These are phyloP conservation scores for Aphanomyces cochlioides DNA, from an alignment of 352 stramenopile species.

Conservation along the genomic window DNA sequence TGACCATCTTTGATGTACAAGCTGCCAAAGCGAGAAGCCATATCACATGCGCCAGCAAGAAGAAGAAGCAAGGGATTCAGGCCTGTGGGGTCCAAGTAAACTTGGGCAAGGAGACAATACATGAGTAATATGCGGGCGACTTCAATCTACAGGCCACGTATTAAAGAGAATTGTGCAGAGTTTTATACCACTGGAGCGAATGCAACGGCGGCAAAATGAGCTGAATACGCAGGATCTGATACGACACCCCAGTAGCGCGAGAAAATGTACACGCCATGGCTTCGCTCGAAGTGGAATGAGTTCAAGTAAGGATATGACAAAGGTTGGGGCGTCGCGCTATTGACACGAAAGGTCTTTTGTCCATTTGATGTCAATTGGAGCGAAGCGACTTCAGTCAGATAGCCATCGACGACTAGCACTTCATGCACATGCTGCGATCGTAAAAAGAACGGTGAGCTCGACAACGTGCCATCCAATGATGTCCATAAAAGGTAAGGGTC, in stretches of 20 bases:
- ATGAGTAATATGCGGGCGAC: slow-evolving; percentile 17
- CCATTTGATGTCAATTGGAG: slow-evolving; percentile 55
- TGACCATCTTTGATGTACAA: slow-evolving; percentile 74
- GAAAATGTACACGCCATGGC: slow-evolving; percentile 69
- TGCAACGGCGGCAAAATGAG: slow-evolving; percentile 59
- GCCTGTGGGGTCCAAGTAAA: neutral
- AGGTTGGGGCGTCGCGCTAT: slow-evolving; percentile 42
- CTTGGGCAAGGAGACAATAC: slow-evolving; percentile 13
- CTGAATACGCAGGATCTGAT: slow-evolving; percentile 65
- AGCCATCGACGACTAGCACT: slow-evolving; percentile 65
- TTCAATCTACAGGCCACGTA: slow-evolving; percentile 22
- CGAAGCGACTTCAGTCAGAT: slow-evolving; percentile 79
- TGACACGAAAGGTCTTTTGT: slow-evolving; percentile 70
- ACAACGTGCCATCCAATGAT: slow-evolving; percentile 49
- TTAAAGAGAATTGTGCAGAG: neutral
- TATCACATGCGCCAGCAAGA: slow-evolving; percentile 42
- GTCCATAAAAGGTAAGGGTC: slow-evolving; percentile 83
- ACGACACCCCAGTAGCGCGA: slow-evolving; percentile 79
- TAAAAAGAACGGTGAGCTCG: slow-evolving; percentile 57
- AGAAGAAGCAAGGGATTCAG: slow-evolving; percentile 12
- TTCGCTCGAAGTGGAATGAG: slow-evolving; percentile 35
- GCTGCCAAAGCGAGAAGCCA: slow-evolving; percentile 51
- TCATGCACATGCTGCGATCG: slow-evolving; percentile 44
- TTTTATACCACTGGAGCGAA: slow-evolving; percentile 46
- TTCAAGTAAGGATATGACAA: slow-evolving; percentile 46